Evolutionary conservation across 2,329 filamentous ascomycete species (phyloP).

Genomic region (Fusarium verticillioides): DNA sequence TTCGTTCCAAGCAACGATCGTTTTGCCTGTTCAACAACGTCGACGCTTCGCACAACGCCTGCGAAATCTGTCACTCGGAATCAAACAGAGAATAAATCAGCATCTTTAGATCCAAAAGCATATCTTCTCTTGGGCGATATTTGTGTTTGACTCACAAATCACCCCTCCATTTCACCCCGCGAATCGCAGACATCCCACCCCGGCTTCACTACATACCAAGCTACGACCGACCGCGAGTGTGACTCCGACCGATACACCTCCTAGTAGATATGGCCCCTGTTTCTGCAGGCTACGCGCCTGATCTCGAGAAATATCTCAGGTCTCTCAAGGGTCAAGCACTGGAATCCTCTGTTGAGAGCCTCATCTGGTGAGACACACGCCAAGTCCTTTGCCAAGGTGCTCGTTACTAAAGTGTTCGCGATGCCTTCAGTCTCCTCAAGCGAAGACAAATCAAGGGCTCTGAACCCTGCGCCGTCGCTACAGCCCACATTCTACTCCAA

Average conservation of each 20-base stretch:
- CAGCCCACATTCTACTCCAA: conserved; percentile 86
- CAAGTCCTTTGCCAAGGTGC: background rate
- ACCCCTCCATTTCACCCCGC: conserved; percentile 37
- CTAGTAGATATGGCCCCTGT: conserved; percentile 49
- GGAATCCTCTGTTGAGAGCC: conserved; percentile 83
- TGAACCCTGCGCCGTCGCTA: conserved; percentile 89
- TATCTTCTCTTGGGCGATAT: background rate
- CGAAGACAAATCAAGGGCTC: conserved; percentile 89
- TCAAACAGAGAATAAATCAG: background rate
- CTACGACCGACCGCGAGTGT: conserved; percentile 8
- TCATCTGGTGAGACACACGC: conserved; percentile 74
- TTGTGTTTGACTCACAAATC: conserved; percentile 18
- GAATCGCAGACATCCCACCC: conserved; percentile 34
- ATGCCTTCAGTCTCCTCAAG: conserved; percentile 77
- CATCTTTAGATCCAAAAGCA: background rate
- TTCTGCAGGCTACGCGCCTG: conserved; percentile 67
- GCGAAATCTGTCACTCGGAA: background rate
- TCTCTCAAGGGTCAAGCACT: conserved; percentile 79
- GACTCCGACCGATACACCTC: conserved; percentile 6
- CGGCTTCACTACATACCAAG: conserved; percentile 28
- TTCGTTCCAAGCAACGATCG: conserved; percentile 18
- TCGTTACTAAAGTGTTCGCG: conserved; percentile 22
- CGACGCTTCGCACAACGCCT: background rate
- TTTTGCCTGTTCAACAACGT: conserved; percentile 21
- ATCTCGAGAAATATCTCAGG: conserved; percentile 81